Evolutionary conservation across 1,284 basidiomycete genomes (phyloP).

Genomic region (Sparassis latifolia): DNA sequence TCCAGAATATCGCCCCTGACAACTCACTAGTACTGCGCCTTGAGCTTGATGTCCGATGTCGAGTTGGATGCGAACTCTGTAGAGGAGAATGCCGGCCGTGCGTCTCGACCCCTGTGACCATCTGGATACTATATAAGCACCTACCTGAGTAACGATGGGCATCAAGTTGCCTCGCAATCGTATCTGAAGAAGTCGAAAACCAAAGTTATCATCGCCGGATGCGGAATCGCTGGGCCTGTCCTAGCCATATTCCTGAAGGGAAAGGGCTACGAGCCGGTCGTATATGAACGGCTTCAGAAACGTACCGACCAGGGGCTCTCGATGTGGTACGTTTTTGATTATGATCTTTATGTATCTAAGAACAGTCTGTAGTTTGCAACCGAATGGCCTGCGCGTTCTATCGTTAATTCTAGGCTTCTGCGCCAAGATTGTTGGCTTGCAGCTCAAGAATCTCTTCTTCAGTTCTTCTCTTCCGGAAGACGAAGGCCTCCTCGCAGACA

Average conservation of each 20-base stretch:
- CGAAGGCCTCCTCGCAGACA: conserved; percentile 25
- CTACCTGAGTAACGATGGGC: no score
- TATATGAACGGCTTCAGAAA: conserved; percentile 33
- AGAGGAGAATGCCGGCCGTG: no score
- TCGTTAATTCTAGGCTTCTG: conserved; percentile 33
- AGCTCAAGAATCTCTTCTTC: conserved; percentile 18
- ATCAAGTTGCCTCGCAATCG: no score
- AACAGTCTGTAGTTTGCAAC: conserved; percentile 27
- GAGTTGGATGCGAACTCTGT: no score
- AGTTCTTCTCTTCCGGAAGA: conserved; percentile 29
- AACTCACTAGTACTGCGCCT: no score
- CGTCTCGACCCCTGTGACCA: no score
- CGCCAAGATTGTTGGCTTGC: conserved; percentile 26
- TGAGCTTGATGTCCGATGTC: no score
- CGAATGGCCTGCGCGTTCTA: conserved; percentile 36
- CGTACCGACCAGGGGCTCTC: conserved; percentile 29
- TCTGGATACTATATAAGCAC: no score
- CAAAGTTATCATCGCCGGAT: conserved; percentile 35
- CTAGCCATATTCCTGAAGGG: conserved; percentile 37
- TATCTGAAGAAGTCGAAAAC: conserved; percentile 1
- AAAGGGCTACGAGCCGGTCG: conserved; percentile 34
- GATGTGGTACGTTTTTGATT: conserved; percentile 26
- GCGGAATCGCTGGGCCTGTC: conserved; percentile 41
- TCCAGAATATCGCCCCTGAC: no score
- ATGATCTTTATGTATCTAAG: neutral